Evolutionary conservation across 768 basidiomycete species (phyloP).

Genomic region (Mycena olivaceomarginata): DNA sequence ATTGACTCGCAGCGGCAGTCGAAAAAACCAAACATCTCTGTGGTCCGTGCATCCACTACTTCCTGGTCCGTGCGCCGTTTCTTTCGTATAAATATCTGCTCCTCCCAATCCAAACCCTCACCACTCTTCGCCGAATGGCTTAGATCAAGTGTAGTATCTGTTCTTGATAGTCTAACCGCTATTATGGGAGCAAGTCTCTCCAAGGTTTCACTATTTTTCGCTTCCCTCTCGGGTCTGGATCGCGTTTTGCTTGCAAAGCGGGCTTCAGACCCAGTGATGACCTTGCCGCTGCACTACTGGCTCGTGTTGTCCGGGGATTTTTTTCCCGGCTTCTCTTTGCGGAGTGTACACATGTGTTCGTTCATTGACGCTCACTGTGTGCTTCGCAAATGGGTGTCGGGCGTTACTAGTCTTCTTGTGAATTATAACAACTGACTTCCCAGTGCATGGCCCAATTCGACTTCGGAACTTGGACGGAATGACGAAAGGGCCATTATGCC

Average conservation of each 20-base stretch:
- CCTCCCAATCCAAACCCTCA: not conserved
- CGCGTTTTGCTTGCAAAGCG: constrained; percentile 23
- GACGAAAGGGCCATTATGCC: too few relatives aligned
- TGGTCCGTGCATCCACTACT: not conserved
- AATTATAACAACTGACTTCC: too few relatives aligned
- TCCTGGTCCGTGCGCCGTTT: constrained; percentile 11
- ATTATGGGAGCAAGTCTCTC: constrained; percentile 22
- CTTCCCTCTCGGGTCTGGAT: constrained; percentile 4
- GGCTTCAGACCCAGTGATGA: constrained; percentile 6
- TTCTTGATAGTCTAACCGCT: constrained; percentile 26
- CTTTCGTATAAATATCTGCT: constrained; percentile 8
- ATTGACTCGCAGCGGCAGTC: too few relatives aligned
- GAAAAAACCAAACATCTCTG: too few relatives aligned
- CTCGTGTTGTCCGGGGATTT: constrained; percentile 30
- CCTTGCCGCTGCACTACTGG: constrained; percentile 30
- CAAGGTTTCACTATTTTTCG: constrained; percentile 29
- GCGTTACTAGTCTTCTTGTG: too few relatives aligned
- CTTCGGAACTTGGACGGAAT: too few relatives aligned
- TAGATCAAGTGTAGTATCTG: constrained; percentile 39
- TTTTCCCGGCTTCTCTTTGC: constrained; percentile 29
- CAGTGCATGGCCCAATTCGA: too few relatives aligned
- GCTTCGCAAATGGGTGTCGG: constrained; percentile 30
- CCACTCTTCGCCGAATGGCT: constrained; percentile 22
- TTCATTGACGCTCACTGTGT: constrained; percentile 17
- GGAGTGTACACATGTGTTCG: not conserved